Percentiles rank a stretch among this genome's conserved stretches.
These are phyloP conservation scores for Linum trigynum DNA, from an alignment of 345 rosid species.

Conservation along the genomic window DNA sequence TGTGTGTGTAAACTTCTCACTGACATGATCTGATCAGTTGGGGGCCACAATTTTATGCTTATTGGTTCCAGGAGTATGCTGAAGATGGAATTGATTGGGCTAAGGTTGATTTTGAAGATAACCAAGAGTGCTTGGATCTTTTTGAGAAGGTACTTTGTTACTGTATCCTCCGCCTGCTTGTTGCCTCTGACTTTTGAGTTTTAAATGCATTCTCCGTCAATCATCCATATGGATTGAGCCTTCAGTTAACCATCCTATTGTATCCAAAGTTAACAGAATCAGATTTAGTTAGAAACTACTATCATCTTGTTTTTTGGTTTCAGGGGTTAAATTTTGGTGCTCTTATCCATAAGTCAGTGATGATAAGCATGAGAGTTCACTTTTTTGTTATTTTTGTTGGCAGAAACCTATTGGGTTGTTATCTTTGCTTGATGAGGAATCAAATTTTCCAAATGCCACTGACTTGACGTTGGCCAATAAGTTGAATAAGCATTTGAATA, in stretches of 20 bases:
- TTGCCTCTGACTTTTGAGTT: too few species aligned
- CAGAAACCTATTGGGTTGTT: slow-evolving; percentile 88
- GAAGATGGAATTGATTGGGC: slow-evolving; percentile 87
- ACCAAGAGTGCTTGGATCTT: slow-evolving; percentile 81
- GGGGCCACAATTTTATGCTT: slow-evolving; percentile 5
- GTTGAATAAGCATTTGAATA: slow-evolving; percentile 70
- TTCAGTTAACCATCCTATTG: too few species aligned
- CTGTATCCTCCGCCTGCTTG: too few species aligned
- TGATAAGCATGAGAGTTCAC: neutral
- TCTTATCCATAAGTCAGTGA: too few species aligned
- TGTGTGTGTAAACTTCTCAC: neutral
- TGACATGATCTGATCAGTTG: slow-evolving; percentile 7
- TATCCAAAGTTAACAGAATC: too few species aligned
- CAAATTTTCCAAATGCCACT: slow-evolving; percentile 74
- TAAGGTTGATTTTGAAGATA: slow-evolving; percentile 79
- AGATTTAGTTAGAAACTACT: too few species aligned
- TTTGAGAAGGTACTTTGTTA: slow-evolving; percentile 65
- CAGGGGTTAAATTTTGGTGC: neutral
- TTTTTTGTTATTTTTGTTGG: slow-evolving; percentile 18
- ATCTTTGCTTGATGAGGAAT: slow-evolving; percentile 83
- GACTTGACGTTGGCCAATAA: slow-evolving; percentile 86
- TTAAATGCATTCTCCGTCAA: too few species aligned
- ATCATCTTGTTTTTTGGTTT: too few species aligned
- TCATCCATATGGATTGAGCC: too few species aligned
- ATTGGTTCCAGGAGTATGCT: slow-evolving; percentile 66